These are phyloP conservation scores for Penicillium simplicissimum DNA, from an alignment of 495 filamentous ascomycete species.

Conservation along the genomic window DNA sequence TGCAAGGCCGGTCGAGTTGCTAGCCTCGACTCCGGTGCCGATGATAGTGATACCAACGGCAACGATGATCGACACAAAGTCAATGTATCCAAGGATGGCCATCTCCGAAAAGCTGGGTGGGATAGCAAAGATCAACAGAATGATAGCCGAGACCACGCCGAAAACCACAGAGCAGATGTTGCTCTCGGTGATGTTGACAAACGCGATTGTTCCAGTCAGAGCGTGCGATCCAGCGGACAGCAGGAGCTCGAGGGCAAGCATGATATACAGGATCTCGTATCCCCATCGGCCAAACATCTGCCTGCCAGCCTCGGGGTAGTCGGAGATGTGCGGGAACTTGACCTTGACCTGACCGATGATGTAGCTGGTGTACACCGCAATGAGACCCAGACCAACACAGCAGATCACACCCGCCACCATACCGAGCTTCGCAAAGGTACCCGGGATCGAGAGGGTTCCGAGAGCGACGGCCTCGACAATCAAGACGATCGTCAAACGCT, in stretches of 20 bases:
- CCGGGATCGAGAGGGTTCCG: conserved; percentile 57
- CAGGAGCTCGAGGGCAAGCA: conserved; percentile 59
- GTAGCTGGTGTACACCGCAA: conserved; percentile 69
- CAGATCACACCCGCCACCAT: conserved; percentile 58
- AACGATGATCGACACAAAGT: conserved; percentile 60
- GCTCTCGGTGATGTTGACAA: conserved; percentile 59
- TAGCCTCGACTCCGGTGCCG: conserved; percentile 51
- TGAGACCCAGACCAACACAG: conserved; percentile 54
- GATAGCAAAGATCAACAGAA: conserved; percentile 59
- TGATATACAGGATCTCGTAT: conserved; percentile 56
- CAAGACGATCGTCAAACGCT: conserved; percentile 38
- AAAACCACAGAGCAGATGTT: conserved; percentile 62
- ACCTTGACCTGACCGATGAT: conserved; percentile 68
- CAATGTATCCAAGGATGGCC: conserved; percentile 58
- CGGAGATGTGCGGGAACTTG: conserved; percentile 59
- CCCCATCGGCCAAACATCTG: conserved; percentile 59
- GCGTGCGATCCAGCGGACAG: conserved; percentile 71
- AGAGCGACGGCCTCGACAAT: conserved; percentile 64
- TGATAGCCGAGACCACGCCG: conserved; percentile 56
- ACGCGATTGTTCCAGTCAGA: conserved; percentile 66
- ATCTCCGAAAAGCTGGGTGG: conserved; percentile 52
- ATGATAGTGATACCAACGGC: conserved; percentile 71
- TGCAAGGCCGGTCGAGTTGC: conserved; percentile 31
- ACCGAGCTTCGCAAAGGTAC: conserved; percentile 54
- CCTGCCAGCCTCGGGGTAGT: conserved; percentile 62